Percentiles rank a stretch among this genome's conserved stretches.
Evolutionary conservation across 108 stramenopile species (phyloP).

Genomic region (Schizochytrium sp.): DNA sequence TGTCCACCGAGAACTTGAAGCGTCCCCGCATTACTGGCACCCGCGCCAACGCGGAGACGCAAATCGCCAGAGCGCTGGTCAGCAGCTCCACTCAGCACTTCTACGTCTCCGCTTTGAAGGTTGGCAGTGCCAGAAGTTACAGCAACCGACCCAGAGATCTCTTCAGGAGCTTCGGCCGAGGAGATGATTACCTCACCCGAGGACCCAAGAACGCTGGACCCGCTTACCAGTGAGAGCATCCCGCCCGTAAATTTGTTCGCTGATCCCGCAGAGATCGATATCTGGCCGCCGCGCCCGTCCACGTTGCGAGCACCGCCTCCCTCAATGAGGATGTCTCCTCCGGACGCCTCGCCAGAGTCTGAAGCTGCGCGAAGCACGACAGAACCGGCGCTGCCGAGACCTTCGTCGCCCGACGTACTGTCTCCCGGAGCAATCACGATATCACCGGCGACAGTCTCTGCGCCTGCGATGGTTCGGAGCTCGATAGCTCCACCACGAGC

Average conservation of each 20-base stretch:
- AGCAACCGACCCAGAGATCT: neutral
- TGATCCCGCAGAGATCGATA: neutral
- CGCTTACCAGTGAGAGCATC: neutral
- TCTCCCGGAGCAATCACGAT: neutral
- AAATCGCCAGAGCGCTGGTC: neutral
- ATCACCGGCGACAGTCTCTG: neutral
- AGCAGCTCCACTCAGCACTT: neutral
- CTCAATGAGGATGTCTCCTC: neutral
- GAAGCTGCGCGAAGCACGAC: neutral
- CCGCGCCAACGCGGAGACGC: neutral
- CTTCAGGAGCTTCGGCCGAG: neutral
- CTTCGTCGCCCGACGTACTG: neutral
- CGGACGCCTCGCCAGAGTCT: neutral
- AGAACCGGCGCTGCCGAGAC: neutral
- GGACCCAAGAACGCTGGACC: neutral
- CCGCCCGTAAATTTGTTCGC: neutral
- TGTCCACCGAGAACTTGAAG: neutral
- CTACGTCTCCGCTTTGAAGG: neutral
- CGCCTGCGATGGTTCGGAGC: neutral
- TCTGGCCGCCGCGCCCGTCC: neutral
- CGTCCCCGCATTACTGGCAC: neutral
- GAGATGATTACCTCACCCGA: neutral
- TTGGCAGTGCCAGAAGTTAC: neutral
- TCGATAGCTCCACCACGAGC: neutral
- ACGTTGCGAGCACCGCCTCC: neutral